Base-by-base conservation (phyloP, 2,329 filamentous ascomycete species). In the Fusarium neocosmosporiellum region DNA sequence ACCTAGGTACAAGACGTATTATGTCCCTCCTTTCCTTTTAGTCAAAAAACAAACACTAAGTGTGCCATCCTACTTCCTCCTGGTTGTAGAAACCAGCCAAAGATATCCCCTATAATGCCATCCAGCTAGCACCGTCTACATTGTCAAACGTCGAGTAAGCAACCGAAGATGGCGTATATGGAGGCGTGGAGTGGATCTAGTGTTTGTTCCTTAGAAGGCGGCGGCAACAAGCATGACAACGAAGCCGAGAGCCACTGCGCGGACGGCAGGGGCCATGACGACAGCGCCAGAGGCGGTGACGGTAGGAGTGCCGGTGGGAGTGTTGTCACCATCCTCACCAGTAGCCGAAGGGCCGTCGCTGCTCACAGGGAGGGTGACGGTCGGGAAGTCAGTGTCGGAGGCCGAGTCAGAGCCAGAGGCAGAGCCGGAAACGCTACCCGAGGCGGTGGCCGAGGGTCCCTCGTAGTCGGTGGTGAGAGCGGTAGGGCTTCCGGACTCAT, bases 221-320 rank as follows among this genome's bases (percentile, higher is more conserved):
- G 70, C 66, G 34, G 73, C 77, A 46, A 76, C 65, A 43, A 77
- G 69, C 58, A 82, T 63, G 71, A 72, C 75, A 27, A 70, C 79
- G 31, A 75, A 59, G 46, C 76, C 79, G 34, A 81, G 59, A 41
- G 71, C 63, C 5, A 75, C 73, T n/a, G 69, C 72, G 7, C 76
- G 71, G 55, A 73, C 53, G 48, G 58, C 66, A 54, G 70, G 65
- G 60, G 74, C 69, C 37, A 72, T 69, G n/a, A 71, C 66, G 33
- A 76, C 79, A 27, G 77, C 81, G n/a, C 77, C 80, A 13, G 80
- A 81, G 29, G 80, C 73, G 31, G 78, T 77, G 43, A 79, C 78
- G 9, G 77, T 77, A 34, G 75, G 75, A 27, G 76, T 78, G 29
- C 77, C 70, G 22, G 79, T 75, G 41, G 79, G 70, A 66, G 73